phyloP scores from a whole-genome alignment of 2,329 filamentous ascomycete genomes.

The Alternaria angustiovoidea region DNA sequence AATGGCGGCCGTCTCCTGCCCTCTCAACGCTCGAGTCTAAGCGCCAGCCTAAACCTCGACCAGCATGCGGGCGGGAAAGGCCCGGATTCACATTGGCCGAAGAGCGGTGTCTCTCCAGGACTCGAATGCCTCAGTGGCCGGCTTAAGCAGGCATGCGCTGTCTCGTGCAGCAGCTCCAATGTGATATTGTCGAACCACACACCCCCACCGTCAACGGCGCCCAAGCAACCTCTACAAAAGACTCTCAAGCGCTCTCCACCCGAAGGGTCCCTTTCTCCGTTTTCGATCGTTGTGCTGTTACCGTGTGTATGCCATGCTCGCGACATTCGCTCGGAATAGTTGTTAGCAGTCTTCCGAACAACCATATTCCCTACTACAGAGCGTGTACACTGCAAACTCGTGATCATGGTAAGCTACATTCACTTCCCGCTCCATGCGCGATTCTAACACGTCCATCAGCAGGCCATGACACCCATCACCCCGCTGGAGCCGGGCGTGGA shows the following conservation, averaged over 20 bases:
- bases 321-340: slow-evolving; percentile 29
- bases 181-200: slow-evolving; percentile 43
- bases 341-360: slow-evolving; percentile 31
- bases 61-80: slow-evolving; percentile 38
- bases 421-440: slow-evolving; percentile 15
- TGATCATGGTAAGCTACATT: slow-evolving; percentile 48
- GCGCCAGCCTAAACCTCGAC: slow-evolving; percentile 41
- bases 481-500: slow-evolving; percentile 55
- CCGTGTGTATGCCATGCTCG: slow-evolving; percentile 44
- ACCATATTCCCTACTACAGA: slow-evolving; percentile 21
- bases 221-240: slow-evolving; percentile 53
- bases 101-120: slow-evolving; percentile 27
- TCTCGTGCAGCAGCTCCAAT: slow-evolving; percentile 40
- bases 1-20: slow-evolving; percentile 38
- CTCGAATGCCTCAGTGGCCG: slow-evolving; percentile 40
- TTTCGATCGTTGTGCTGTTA: slow-evolving; percentile 44
- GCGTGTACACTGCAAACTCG: slow-evolving; percentile 31
- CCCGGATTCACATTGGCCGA: slow-evolving; percentile 42
- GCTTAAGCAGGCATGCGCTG: slow-evolving; percentile 39
- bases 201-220: slow-evolving; percentile 44
- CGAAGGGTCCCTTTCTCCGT: slow-evolving; percentile 50
- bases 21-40: slow-evolving; percentile 44
- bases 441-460: slow-evolving; percentile 44
- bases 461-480: slow-evolving; percentile 56
- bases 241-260: slow-evolving; percentile 53